phyloP scores from a whole-genome alignment of 129 eudicot species.

The Daucus carota region DNA sequence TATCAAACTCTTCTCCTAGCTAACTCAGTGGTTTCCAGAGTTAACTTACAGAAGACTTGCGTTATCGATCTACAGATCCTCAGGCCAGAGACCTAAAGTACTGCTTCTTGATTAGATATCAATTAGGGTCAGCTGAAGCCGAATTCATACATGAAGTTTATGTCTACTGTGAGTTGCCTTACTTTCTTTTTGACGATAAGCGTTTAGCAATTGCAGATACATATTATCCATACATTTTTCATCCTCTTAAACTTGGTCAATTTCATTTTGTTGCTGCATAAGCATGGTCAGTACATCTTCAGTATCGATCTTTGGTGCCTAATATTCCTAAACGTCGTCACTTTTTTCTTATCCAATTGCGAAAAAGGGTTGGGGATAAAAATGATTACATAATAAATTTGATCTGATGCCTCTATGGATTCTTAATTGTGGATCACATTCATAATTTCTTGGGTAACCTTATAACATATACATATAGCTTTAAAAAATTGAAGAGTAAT shows the following conservation, averaged over 20 bases:
- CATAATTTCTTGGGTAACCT: not conserved
- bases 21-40: not conserved
- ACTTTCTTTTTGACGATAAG: not conserved
- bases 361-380: not conserved
- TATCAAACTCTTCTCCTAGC: not conserved
- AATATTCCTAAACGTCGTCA: not conserved
- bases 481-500: not conserved
- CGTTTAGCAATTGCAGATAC: not conserved
- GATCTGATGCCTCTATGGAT: not conserved
- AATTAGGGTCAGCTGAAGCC: slow-evolving; percentile 14
- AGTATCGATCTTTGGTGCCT: not conserved
- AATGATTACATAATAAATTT: not conserved
- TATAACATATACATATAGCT: not conserved
- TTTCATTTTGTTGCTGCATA: not conserved
- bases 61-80: slow-evolving; percentile 6
- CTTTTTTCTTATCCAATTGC: not conserved
- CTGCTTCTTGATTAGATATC: slow-evolving; percentile 11
- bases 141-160: slow-evolving; percentile 26
- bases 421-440: not conserved
- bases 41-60: slow-evolving; percentile 21
- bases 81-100: slow-evolving; percentile 2
- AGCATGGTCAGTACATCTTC: not conserved
- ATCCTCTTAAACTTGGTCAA: not conserved
- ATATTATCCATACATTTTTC: not conserved
- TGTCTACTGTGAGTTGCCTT: slow-evolving; percentile 26